These are phyloP conservation scores for Discostella pseudostelligera DNA, from an alignment of 108 stramenopile genomes.

Conservation along the genomic window DNA sequence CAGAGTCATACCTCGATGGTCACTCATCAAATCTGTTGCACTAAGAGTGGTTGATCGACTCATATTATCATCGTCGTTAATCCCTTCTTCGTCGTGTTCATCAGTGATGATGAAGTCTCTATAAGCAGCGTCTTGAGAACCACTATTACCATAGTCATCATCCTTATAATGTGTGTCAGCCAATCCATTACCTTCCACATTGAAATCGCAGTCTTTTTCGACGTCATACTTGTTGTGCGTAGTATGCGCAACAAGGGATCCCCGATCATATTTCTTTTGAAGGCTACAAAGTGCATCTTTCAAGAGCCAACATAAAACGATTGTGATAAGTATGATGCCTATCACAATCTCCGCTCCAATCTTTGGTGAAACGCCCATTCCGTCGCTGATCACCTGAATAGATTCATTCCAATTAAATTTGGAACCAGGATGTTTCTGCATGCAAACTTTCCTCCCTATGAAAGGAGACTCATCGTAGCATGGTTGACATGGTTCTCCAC, in stretches of 20 bases:
- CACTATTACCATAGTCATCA: too few relatives aligned
- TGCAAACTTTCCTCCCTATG: constrained; percentile 24
- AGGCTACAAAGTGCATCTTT: not conserved
- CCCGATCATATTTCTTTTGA: constrained; percentile 1
- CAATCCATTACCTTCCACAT: not conserved
- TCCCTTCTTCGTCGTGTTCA: not conserved
- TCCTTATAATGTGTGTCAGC: constrained; percentile 1
- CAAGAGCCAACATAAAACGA: constrained; percentile 2
- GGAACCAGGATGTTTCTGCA: not conserved
- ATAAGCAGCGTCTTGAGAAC: too few relatives aligned
- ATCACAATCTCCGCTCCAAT: constrained; percentile 2
- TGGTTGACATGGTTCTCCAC: constrained; percentile 24
- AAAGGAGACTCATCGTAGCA: constrained; percentile 28
- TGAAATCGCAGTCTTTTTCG: constrained; percentile 4
- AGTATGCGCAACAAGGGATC: not conserved
- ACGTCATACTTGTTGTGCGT: not conserved
- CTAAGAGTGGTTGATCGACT: constrained; percentile 11
- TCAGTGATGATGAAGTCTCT: too few relatives aligned
- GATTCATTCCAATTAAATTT: constrained; percentile 18
- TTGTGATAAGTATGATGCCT: not conserved
- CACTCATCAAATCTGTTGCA: constrained; percentile 17
- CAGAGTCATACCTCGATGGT: constrained; percentile 10
- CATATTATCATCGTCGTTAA: too few relatives aligned
- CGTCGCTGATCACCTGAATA: constrained; percentile 9
- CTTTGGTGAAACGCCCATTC: constrained; percentile 4